phyloP scores from a whole-genome alignment of 2,329 filamentous ascomycete genomes.

The Neospermospora avenae region DNA sequence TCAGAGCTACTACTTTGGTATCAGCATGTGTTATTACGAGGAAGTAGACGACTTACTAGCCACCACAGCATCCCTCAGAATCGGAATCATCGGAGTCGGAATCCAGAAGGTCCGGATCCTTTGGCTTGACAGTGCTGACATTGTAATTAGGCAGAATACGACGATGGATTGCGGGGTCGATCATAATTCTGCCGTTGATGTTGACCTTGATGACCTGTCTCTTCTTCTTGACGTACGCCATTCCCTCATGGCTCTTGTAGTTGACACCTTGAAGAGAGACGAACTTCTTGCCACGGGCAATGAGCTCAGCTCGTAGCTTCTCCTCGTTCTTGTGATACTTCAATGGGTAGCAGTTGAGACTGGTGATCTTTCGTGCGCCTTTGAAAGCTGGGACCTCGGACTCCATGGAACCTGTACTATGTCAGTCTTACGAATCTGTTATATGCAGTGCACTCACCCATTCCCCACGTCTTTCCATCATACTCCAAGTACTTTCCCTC shows the following conservation, averaged over 20 bases:
- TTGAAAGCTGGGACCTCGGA: slow-evolving; percentile 73
- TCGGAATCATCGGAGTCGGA: slow-evolving; percentile 46
- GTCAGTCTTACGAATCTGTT: slow-evolving; percentile 8
- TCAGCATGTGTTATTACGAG: not conserved
- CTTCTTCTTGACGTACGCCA: slow-evolving; percentile 83
- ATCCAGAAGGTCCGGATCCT: slow-evolving; percentile 61
- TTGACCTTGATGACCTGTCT: slow-evolving; percentile 73
- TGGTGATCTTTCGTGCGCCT: slow-evolving; percentile 78
- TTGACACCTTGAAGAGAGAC: slow-evolving; percentile 77
- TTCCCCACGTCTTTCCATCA: slow-evolving; percentile 81
- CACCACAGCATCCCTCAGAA: slow-evolving; percentile 39
- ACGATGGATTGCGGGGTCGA: slow-evolving; percentile 78
- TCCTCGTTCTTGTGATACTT: slow-evolving; percentile 73
- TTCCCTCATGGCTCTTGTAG: slow-evolving; percentile 77
- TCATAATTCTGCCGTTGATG: slow-evolving; percentile 83
- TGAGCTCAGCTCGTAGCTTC: slow-evolving; percentile 60
- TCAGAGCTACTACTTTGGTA: slow-evolving; percentile 18
- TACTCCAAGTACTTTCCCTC: slow-evolving; percentile 82
- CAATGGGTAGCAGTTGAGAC: slow-evolving; percentile 71
- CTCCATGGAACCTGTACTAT: slow-evolving; percentile 47
- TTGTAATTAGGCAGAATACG: slow-evolving; percentile 84
- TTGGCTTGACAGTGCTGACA: slow-evolving; percentile 69
- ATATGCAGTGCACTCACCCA: slow-evolving; percentile 44
- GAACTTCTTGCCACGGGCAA: slow-evolving; percentile 83
- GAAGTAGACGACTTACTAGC: slow-evolving; percentile 26